Evolutionary conservation across 1,139 yeast genomes (phyloP), one percentile per base, ranked within the genome.

Genomic region (Suhomyces terraborum): DNA sequence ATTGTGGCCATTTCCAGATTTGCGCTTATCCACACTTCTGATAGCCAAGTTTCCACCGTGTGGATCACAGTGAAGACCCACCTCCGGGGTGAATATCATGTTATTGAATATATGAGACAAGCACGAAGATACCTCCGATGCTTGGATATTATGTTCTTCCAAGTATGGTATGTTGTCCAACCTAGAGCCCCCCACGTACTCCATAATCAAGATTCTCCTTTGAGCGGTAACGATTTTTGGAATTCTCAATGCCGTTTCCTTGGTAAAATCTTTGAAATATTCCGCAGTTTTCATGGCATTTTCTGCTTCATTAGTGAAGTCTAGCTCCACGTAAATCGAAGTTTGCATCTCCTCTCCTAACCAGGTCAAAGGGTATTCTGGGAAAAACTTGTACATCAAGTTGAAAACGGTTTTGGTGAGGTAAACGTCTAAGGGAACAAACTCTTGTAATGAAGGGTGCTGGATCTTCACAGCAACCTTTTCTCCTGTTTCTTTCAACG

Each of bases 41-140:
- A 93, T 88, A 0, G 98, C 96, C 47, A 93, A 70, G 55, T 93
- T 94, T 0, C 99, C 99, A 10, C 96, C 96, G 61, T 93, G 99
- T 1, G 98, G 98, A 61, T 93, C 99, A 66, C 98, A 93, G 60
- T 93, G 99, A 38, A 93, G 78, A 0, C 91, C 89, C 13, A 88
- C 96, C 21, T 81, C 83, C 0, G 96, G 95, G 1, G 95, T 85
- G 66, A 93, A 93, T 34, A 94, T 88, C 99, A 93, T 93, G 57
- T 83, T 84, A 66, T 91, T 88, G 70, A 93, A 93, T 21, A 88
- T 82, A 56, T 91, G 96, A 0, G 97, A 82, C 35, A 93, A 71
- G 58, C 98, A 93, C 7, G 82, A 69, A 4, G 95, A 84, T 4
- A 93, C 95, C 49, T 88, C 85, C 1, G 84, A 78, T 12, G 95